phyloP scores from a whole-genome alignment of 108 stramenopile genomes.

The Fragilariopsis cylindrus region DNA sequence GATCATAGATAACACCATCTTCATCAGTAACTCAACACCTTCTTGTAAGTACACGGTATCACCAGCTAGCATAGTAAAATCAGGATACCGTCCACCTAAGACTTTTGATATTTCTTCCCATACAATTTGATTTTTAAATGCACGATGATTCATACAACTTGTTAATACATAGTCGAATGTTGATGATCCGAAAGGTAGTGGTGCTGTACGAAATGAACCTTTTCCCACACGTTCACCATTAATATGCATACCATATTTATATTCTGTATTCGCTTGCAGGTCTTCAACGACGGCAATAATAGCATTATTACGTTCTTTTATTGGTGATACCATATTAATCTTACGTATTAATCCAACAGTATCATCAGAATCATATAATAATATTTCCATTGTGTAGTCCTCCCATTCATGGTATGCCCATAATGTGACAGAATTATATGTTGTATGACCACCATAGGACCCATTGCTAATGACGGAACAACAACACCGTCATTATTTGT shows the following conservation, averaged over 20 bases:
- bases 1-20: conserved; percentile 25
- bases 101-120: conserved; percentile 21
- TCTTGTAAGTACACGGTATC: conserved; percentile 34
- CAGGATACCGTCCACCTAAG: not conserved
- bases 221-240: conserved; percentile 11
- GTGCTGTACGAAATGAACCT: conserved; percentile 24
- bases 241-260: conserved; percentile 23
- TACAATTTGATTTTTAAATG: conserved; percentile 20
- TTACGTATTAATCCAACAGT: not conserved
- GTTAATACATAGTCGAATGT: conserved; percentile 24
- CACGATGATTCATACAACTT: conserved; percentile 26
- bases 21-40: conserved; percentile 15
- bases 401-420: conserved; percentile 23
- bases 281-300: not conserved
- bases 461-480: conserved; percentile 8
- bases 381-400: conserved; percentile 20
- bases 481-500: not conserved
- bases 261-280: conserved; percentile 16
- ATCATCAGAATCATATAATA: conserved; percentile 4
- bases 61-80: conserved; percentile 32
- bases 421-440: conserved; percentile 17
- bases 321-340: not conserved
- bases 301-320: not conserved
- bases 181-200: not conserved
- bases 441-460: conserved; percentile 35